These are phyloP conservation scores for Phalaenopsis hybrid DNA, from an alignment of 116 monocot genomes.

Conservation along the genomic window DNA sequence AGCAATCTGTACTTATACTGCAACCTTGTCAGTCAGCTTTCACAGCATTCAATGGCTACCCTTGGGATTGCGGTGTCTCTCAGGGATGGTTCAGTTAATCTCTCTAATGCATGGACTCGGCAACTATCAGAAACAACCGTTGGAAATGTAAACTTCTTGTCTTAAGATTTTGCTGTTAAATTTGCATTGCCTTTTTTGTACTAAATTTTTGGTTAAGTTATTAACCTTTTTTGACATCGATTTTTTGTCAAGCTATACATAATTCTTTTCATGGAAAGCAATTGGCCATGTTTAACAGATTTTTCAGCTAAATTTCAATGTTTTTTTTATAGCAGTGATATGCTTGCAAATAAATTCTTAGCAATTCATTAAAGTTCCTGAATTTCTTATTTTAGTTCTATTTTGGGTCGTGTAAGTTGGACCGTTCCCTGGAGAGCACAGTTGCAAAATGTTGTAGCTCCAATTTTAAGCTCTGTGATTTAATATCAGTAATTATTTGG, in stretches of 20 bases:
- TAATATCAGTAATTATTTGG: not conserved
- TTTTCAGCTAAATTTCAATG: not conserved
- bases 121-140: slow-evolving; percentile 71
- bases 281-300: not conserved
- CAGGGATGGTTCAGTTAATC: slow-evolving; percentile 81
- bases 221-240: not conserved
- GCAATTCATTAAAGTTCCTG: not conserved
- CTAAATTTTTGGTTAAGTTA: not conserved
- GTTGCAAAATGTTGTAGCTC: not conserved
- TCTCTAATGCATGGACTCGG: slow-evolving; percentile 93
- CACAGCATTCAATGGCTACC: slow-evolving; percentile 85
- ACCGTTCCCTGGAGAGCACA: not conserved
- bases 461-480: not conserved
- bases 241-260: not conserved
- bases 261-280: not conserved
- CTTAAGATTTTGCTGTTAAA: not conserved
- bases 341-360: not conserved
- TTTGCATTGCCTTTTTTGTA: not conserved
- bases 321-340: not conserved
- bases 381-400: not conserved
- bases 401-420: not conserved
- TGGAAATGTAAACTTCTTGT: slow-evolving; percentile 59
- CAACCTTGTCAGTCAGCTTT: slow-evolving; percentile 62
- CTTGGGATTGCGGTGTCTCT: slow-evolving; percentile 67
- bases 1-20: slow-evolving; percentile 9